phyloP scores from a whole-genome alignment of 768 basidiomycete genomes.

The Astraeus odoratus region DNA sequence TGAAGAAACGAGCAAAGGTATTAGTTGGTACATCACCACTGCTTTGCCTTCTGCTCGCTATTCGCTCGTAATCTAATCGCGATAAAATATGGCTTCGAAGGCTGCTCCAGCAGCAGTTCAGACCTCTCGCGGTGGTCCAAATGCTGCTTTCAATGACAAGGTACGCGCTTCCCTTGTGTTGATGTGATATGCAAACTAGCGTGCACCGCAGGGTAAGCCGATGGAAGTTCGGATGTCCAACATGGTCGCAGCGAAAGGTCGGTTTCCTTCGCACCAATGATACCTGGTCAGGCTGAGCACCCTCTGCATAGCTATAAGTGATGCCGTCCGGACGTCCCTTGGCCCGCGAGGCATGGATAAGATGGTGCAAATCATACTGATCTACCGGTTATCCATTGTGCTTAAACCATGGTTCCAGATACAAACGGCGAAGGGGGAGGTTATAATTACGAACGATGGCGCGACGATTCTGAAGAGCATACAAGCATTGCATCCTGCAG shows the following conservation, averaged over 20 bases:
- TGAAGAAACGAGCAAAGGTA: slow-evolving; percentile 2
- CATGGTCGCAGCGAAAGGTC: slow-evolving; percentile 95
- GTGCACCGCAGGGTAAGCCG: slow-evolving; percentile 76
- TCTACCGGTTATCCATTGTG: slow-evolving; percentile 8
- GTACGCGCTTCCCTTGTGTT: slow-evolving; percentile 26
- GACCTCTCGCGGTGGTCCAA: slow-evolving; percentile 41
- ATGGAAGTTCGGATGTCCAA: slow-evolving; percentile 97
- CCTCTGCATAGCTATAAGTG: slow-evolving; percentile 72
- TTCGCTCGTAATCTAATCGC: slow-evolving; percentile 7
- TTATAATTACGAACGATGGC: slow-evolving; percentile 97
- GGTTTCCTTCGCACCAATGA: slow-evolving; percentile 8
- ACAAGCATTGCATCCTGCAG: slow-evolving; percentile 94
- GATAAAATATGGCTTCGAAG: slow-evolving; percentile 25
- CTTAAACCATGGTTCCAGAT: slow-evolving; percentile 47
- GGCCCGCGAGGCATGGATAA: slow-evolving; percentile 99
- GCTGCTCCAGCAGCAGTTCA: slow-evolving; percentile 21
- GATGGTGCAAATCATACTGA: slow-evolving; percentile 57
- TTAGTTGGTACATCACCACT: slow-evolving; percentile 5
- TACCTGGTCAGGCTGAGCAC: slow-evolving; percentile 3
- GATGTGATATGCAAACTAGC: slow-evolving; percentile 11
- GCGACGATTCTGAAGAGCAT: slow-evolving; percentile 96
- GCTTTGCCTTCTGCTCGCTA: too few species aligned
- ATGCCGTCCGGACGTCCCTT: slow-evolving; percentile 93
- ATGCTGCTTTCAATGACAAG: slow-evolving; percentile 85
- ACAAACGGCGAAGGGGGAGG: slow-evolving; percentile 93